These are phyloP conservation scores for Kalaharituber pfeilii DNA, from an alignment of 2,329 filamentous ascomycete genomes.

Conservation along the genomic window DNA sequence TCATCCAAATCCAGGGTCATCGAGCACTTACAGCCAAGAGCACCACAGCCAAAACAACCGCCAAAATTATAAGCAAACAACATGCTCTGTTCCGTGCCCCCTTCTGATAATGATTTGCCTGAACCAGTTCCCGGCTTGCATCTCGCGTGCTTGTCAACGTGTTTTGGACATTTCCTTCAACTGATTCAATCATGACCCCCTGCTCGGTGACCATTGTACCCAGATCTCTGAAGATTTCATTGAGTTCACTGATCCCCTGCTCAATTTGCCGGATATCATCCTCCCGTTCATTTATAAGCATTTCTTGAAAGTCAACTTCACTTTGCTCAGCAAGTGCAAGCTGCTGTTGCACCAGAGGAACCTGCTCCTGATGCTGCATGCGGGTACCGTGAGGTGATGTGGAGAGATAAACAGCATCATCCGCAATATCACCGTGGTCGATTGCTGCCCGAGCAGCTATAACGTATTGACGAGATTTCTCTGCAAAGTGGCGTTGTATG, in stretches of 20 bases:
- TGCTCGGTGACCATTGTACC: constrained; percentile 93
- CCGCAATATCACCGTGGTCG: background rate
- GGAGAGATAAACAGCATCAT: background rate
- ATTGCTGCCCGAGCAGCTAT: constrained; percentile 59
- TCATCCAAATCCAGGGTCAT: background rate
- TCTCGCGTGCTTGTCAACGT: constrained; percentile 66
- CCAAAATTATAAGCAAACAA: constrained; percentile 73
- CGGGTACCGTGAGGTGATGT: background rate
- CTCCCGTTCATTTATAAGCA: constrained; percentile 87
- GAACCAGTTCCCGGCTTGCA: constrained; percentile 68
- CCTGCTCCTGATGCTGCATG: constrained; percentile 20
- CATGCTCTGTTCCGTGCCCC: constrained; percentile 88
- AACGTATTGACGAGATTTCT: constrained; percentile 79
- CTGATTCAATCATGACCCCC: constrained; percentile 71
- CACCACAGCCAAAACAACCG: constrained; percentile 76
- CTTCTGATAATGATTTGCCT: constrained; percentile 84
- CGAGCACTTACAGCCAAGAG: constrained; percentile 50
- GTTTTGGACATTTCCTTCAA: constrained; percentile 72
- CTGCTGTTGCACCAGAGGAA: constrained; percentile 40
- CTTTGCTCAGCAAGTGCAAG: constrained; percentile 71
- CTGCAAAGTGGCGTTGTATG: constrained; percentile 75
- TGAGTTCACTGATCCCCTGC: constrained; percentile 84
- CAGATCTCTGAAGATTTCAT: constrained; percentile 94
- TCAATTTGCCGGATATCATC: constrained; percentile 95
- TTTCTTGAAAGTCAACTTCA: constrained; percentile 95